These are phyloP conservation scores for Blepharisma undulans DNA, from an alignment of 169 alveolate genomes.

Conservation along the genomic window DNA sequence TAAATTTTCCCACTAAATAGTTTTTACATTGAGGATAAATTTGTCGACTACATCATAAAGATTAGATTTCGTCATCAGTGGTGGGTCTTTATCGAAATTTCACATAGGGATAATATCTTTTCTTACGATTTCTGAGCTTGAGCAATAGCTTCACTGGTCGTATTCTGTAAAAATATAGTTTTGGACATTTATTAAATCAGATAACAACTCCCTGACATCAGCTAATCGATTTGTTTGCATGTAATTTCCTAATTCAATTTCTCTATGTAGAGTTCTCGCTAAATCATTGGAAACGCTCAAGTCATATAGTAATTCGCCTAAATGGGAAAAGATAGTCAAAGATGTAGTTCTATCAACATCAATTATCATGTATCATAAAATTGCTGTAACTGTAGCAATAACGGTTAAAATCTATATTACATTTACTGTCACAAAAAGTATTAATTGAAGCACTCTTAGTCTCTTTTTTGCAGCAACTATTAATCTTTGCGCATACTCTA, in stretches of 20 bases:
- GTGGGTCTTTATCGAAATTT: background rate
- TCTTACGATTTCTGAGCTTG: background rate
- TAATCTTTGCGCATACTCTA: background rate
- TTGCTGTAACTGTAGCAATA: background rate
- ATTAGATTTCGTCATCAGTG: background rate
- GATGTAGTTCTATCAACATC: background rate
- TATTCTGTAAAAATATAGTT: background rate
- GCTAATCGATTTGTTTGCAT: background rate
- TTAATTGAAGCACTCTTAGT: background rate
- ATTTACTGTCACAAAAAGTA: background rate
- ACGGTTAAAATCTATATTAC: background rate
- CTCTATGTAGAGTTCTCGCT: background rate
- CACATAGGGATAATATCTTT: background rate
- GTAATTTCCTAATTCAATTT: background rate
- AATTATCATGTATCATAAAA: background rate
- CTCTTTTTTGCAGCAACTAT: background rate
- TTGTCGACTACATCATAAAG: background rate
- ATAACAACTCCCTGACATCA: background rate
- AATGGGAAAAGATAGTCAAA: background rate
- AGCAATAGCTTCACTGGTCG: background rate
- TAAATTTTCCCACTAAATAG: background rate
- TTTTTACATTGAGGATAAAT: background rate
- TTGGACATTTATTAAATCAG: background rate
- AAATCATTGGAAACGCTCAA: background rate
- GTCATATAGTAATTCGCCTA: background rate